Conservation (phyloP, 2,329 filamentous ascomycete genomes). For the Peltaster fructicola region DNA sequence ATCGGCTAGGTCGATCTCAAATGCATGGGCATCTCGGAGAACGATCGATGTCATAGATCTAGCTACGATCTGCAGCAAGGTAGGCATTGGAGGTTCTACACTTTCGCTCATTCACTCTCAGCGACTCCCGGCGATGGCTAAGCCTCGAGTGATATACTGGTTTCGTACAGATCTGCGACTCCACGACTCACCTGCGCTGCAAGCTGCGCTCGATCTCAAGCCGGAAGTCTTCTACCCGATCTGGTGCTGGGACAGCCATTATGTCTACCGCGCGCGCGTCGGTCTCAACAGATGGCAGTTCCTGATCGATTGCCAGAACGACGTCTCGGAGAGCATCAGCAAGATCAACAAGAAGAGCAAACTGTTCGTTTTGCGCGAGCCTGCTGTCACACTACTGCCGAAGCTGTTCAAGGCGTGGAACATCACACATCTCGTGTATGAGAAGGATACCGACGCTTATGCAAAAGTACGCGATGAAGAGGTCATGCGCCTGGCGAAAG, state of each 20-base stretch:
- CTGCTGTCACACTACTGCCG: constrained; percentile 50
- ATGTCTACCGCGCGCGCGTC: constrained; percentile 54
- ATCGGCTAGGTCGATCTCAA: no score
- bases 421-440: constrained; percentile 62
- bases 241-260: constrained; percentile 69
- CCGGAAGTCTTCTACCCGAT: constrained; percentile 59
- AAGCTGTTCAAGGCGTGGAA: constrained; percentile 59
- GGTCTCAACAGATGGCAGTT: constrained; percentile 62
- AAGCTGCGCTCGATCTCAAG: constrained; percentile 52
- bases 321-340: constrained; percentile 49
- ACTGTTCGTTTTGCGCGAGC: constrained; percentile 55
- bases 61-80: no score
- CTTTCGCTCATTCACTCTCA: not conserved
- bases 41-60: no score
- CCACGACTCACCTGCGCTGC: constrained; percentile 58
- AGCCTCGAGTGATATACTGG: constrained; percentile 53
- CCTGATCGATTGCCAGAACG: constrained; percentile 55
- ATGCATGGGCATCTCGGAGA: no score
- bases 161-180: constrained; percentile 62
- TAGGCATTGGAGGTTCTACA: no score
- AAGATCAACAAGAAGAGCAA: constrained; percentile 54
- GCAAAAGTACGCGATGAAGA: constrained; percentile 44
- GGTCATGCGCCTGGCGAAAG: constrained; percentile 40
- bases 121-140: constrained; percentile 10
- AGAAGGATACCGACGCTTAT: constrained; percentile 63